Base-by-base conservation (phyloP, 768 basidiomycete species). In the Mycena capillaripes region DNA sequence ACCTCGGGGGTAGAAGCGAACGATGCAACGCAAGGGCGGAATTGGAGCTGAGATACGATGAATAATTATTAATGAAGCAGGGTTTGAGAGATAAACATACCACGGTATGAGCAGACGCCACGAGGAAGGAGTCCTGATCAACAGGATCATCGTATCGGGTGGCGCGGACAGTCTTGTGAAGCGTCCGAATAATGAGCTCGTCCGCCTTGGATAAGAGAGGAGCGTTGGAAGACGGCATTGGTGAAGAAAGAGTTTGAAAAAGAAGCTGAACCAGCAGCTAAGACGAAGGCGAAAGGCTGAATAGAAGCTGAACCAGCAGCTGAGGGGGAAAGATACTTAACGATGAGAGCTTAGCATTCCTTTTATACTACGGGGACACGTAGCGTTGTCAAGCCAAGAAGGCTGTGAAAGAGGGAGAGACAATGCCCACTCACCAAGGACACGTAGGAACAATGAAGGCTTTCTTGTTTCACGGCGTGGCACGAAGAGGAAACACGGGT, bases 91-190 rank as follows among this genome's bases (percentile, higher is more conserved):
- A 7, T 50, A 3, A 0, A 38, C 66, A 8, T 52, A 69, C 59
- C 23, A 69, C 48, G 6, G 67, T 16, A n/a, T 40, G 14, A 3
- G 67, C 67, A 16, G 67, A 69, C 0, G 8, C 57, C 23, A 61
- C 50, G 6, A 69, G 67, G 25, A 69, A 69, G 7, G 29, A 29
- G 8, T 67, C 66, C 57, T 67, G 66, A 52, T 67, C 56, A 38
- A 59, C 57, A 50, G 66, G 67, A 44, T 69, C 67, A 7, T 69
- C 59, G n/a, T 23, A 69, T 7, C 23, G 16, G 7, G 67, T 69
- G 44, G 67, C 67, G 2, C 52, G 52, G 14, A 65, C 10, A n/a
- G 63, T n/a, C 52, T 65, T 65, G 63, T 21, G 23, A 14, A 65
- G 23, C 23, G 42, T 53, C 27, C 50, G 63, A 16, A 65, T 34